phyloP scores from a whole-genome alignment of 441 rosid genomes.

The Adansonia madagascariensis region DNA sequence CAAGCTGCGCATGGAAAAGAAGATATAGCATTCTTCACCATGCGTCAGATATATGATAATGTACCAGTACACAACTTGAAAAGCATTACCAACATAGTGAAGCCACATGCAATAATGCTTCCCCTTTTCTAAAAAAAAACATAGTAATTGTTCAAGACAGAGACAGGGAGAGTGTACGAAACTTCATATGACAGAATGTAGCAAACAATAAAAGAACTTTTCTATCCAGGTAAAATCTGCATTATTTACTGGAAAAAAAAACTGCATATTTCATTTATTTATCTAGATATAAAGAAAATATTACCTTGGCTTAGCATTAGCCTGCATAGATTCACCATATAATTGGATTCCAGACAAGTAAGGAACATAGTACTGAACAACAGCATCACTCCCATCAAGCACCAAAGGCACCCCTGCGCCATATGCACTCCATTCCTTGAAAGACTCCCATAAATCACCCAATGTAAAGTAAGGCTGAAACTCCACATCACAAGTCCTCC shows the following conservation, averaged over 20 bases:
- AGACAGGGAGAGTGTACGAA: background rate
- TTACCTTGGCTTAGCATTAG: conserved; percentile 39
- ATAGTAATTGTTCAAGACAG: background rate
- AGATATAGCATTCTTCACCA: background rate
- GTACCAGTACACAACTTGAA: background rate
- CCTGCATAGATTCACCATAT: conserved; percentile 31
- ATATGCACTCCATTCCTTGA: conserved; percentile 55
- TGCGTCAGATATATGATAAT: background rate
- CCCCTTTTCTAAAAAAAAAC: background rate
- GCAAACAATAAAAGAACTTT: background rate
- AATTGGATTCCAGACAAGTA: conserved; percentile 54
- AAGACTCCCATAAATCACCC: conserved; percentile 50
- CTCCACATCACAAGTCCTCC: conserved; percentile 40
- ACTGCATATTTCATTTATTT: background rate
- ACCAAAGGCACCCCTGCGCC: conserved; percentile 53
- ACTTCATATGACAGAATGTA: background rate
- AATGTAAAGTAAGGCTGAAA: conserved; percentile 44
- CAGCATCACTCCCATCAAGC: conserved; percentile 44
- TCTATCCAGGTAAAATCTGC: background rate
- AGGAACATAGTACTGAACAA: conserved; percentile 54
- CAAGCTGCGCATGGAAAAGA: background rate
- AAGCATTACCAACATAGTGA: background rate
- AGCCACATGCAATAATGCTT: background rate
- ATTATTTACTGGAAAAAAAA: background rate
- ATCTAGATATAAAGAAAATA: background rate